Evolutionary conservation across 495 filamentous ascomycete species (phyloP), one percentile per base, ranked within the genome.

Genomic region (Lichenothelia convexa): DNA sequence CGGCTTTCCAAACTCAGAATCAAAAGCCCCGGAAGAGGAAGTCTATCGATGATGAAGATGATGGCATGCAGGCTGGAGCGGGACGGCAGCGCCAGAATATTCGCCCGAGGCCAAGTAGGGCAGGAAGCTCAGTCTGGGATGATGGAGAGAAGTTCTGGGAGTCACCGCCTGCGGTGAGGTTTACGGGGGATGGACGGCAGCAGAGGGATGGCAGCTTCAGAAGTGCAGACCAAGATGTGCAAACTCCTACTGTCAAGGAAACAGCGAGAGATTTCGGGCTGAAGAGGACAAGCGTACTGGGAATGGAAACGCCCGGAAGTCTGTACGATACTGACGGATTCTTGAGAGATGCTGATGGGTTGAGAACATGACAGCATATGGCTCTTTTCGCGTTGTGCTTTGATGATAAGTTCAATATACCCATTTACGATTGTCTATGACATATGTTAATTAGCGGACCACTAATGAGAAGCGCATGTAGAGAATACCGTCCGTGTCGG

Each of bases 121-220:
- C n/a, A n/a, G 26, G 26, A 11, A 12, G 12, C 2, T 45, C 36
- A 41, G 48, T 51, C 3, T 51, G 48, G 48, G 45, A 48, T 21
- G 42, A 51, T 18, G 47, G 47, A 3, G 48, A 51, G 42, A 39
- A 32, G 30, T 45, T 40, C 26, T 51, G 45, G 48, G 20, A 39
- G 32, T 12, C 22, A 27, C 20, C 23, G 21, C 21, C 18, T 20
- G 3, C 21, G 9, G 12, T 22, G 29, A 30, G n/a, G n/a, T 19
- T 17, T 19, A 30, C 27, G 20, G 18, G 18, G 18, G 16, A 5
- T 30, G 9, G 5, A 19, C 18, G 27, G 1, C 18, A 5, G 29
- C 20, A 19, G 5, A 15, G 29, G 31, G 16, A 24, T 35, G 30
- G 32, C 36, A 41, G 21, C 32, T 30, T 17, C 36, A 40, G 39